Evolutionary conservation across 805 yeast genomes (phyloP), one percentile per base, ranked within the genome.

Genomic region (Candida cerambycidarum): DNA sequence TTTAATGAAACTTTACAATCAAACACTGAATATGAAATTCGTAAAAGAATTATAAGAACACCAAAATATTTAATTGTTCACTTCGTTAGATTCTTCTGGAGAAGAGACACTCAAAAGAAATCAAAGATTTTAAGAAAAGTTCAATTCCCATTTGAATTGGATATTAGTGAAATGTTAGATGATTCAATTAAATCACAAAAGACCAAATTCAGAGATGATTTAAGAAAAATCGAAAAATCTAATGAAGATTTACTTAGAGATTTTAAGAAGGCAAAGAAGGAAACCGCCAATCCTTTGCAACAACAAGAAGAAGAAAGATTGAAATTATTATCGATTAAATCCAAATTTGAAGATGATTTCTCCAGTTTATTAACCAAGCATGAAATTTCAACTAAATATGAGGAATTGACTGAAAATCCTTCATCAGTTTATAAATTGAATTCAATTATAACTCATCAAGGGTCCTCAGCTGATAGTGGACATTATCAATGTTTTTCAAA

Each of bases 21-120:
- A 35, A 78, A 89, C 58, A 82, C 95, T n/a, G 69, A 75, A 16
- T 89, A 83, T 61, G 80, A 80, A 51, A 75, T 88, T 34, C 55
- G 63, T 11, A 71, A 73, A 42, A 73, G 77, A 41, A 84, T 93
- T 44, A 77, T 85, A 1, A 80, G 85, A 59, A 70, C 93, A 51
- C 99, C 99, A 45, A 83, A 86, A 57, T 84, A 83, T 59, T 73
- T 93, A 53, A 86, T 92, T 8, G 89, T 93, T 32, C 95, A 93
- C 61, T 93, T 86, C 65, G 93, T 93, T 48, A 79, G 99, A 58
- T 93, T 93, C 61, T 93, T 82, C 64, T 93, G 99, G 99, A 87
- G 92, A 61, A 79, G 92, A 59, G 95, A 92, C 44, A 86, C 95
- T 3, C 80, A 79, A 51, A 86, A 85, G 65, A 93, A 93, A 69